A percentile compares a stretch with the other conserved stretches of the same genome.
phyloP scores from a whole-genome alignment of 805 yeast genomes.

The Saccharomycopsis selenospora region DNA sequence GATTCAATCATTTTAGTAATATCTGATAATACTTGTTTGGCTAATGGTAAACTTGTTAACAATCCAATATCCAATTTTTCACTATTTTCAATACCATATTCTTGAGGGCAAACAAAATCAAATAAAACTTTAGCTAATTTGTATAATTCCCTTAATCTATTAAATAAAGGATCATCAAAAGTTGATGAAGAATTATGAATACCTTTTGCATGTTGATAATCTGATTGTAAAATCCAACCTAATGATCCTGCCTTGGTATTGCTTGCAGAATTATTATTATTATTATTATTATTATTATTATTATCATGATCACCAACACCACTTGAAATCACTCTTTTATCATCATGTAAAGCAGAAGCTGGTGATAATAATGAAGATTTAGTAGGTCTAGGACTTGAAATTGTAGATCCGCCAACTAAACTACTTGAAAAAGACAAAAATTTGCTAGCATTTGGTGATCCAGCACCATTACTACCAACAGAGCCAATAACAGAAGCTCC shows the following conservation, averaged over 20 bases:
- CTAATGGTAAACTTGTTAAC: conserved; percentile 87
- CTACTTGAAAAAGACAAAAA: neutral
- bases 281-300: neutral
- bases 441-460: neutral
- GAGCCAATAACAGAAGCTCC: neutral
- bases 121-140: conserved; percentile 85
- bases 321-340: neutral
- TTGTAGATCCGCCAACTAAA: neutral
- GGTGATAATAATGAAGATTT: neutral
- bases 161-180: conserved; percentile 75
- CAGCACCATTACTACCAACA: conserved; percentile 22
- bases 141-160: conserved; percentile 79
- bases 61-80: conserved; percentile 95
- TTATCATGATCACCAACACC: neutral
- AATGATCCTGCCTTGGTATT: conserved; percentile 47
- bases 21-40: conserved; percentile 77
- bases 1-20: conserved; percentile 70
- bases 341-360: neutral
- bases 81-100: conserved; percentile 91
- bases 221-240: conserved; percentile 60
- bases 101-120: conserved; percentile 98
- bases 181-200: conserved; percentile 31
- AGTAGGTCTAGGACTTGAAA: neutral
- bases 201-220: conserved; percentile 26
- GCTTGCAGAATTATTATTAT: conserved; percentile 9